phyloP scores from a whole-genome alignment of 2,329 filamentous ascomycete genomes.

The Ceratocystis eucalypticola region DNA sequence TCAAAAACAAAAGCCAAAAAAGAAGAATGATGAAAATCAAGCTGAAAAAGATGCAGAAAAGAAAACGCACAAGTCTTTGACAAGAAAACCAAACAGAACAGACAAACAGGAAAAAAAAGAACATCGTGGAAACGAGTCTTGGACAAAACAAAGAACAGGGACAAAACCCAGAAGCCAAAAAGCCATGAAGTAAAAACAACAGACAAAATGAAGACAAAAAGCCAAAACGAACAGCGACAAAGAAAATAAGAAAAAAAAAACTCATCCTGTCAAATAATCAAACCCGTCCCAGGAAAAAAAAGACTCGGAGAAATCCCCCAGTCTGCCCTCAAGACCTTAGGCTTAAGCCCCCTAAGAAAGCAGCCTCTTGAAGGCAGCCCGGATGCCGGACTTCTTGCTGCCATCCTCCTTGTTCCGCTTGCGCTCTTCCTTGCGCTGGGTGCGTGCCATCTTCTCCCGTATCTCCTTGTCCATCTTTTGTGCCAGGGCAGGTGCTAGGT shows the following conservation, averaged over 20 bases:
- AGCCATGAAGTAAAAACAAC: not conserved
- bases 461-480: constrained; percentile 8
- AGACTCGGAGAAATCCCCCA: not conserved
- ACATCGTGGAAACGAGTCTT: not conserved
- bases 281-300: not conserved
- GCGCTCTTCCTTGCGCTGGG: constrained; percentile 15
- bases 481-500: not conserved
- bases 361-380: constrained; percentile 19
- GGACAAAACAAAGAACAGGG: not conserved
- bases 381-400: constrained; percentile 18
- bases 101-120: not conserved
- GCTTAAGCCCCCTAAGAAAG: constrained; percentile 3
- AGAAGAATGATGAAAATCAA: constrained; percentile 7
- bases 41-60: not conserved
- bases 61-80: not conserved
- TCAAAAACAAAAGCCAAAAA: not conserved
- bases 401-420: constrained; percentile 19
- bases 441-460: not conserved
- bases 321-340: not conserved
- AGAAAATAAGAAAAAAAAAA: not conserved
- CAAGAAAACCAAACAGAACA: not conserved
- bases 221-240: not conserved
- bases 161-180: not conserved
- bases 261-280: not conserved
- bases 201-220: not conserved